Evolutionary conservation across 805 yeast species (phyloP).

Genomic region (Candida awuae): DNA sequence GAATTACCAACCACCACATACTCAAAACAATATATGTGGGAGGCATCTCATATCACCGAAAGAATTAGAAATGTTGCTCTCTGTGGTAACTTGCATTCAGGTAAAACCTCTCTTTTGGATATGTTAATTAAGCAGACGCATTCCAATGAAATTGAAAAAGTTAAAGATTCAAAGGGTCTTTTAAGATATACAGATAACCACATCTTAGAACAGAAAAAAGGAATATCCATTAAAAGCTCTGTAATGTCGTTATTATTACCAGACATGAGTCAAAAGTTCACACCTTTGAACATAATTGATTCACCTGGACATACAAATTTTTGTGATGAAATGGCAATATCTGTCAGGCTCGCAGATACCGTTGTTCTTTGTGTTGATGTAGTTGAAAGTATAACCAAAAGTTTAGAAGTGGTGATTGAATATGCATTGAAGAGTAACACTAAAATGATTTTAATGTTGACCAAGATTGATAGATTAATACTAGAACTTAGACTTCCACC

Average conservation of each 20-base stretch:
- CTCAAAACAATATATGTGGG: constrained; percentile 53
- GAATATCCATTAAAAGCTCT: constrained; percentile 55
- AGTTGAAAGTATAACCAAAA: constrained; percentile 71
- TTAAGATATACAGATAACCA: constrained; percentile 66
- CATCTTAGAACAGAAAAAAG: constrained; percentile 60
- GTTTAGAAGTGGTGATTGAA: constrained; percentile 44
- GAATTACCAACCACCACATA: constrained; percentile 53
- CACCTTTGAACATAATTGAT: constrained; percentile 60
- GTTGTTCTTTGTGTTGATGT: constrained; percentile 69
- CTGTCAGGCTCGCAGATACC: constrained; percentile 55
- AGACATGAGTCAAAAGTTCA: constrained; percentile 45
- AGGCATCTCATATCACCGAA: constrained; percentile 43
- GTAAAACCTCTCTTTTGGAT: constrained; percentile 78
- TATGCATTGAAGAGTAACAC: constrained; percentile 43
- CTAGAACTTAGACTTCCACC: constrained; percentile 74
- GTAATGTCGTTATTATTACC: constrained; percentile 55
- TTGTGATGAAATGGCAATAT: constrained; percentile 59
- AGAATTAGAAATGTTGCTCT: constrained; percentile 68
- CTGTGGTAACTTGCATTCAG: constrained; percentile 76
- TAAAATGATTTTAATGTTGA: constrained; percentile 54
- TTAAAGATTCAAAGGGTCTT: constrained; percentile 36
- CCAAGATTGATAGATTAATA: constrained; percentile 80
- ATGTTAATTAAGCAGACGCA: constrained; percentile 62
- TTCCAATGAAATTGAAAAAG: constrained; percentile 25
- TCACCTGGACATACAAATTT: constrained; percentile 92